Conservation (phyloP, 2,329 filamentous ascomycete species). For the Grosmannia clavigera region DNA sequence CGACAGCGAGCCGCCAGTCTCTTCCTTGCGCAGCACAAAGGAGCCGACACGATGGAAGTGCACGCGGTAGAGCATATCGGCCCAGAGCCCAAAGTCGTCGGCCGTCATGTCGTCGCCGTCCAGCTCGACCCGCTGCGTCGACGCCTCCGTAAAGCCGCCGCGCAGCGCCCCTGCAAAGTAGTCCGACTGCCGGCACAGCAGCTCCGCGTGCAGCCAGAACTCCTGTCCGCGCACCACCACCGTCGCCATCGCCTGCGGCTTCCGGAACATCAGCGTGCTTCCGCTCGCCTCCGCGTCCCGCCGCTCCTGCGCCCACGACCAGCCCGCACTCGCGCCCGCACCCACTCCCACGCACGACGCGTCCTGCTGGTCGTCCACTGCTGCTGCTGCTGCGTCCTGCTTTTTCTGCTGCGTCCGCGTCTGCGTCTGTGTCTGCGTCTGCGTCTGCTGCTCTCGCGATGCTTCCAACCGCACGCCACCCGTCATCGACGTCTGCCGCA, state of each 20-base stretch:
- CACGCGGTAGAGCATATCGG: slow-evolving; percentile 13
- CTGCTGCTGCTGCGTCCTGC: neutral
- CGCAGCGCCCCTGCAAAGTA: slow-evolving; percentile 13
- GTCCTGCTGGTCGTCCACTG: neutral
- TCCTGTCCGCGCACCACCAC: slow-evolving; percentile 8
- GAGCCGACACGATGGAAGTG: slow-evolving; percentile 8
- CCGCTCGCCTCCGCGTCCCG: slow-evolving; percentile 1
- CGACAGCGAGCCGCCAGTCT: slow-evolving; percentile 13
- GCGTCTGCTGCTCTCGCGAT: neutral
- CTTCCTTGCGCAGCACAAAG: slow-evolving; percentile 13
- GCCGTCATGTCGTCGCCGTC: slow-evolving; percentile 10
- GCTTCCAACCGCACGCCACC: neutral
- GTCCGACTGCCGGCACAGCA: slow-evolving; percentile 11
- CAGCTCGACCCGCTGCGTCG: slow-evolving; percentile 11
- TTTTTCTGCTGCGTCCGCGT: neutral
- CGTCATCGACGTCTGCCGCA: neutral
- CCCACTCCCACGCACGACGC: neutral
- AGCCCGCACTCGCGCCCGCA: neutral
- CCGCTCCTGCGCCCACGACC: neutral
- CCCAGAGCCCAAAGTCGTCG: slow-evolving; percentile 14
- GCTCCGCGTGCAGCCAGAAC: slow-evolving; percentile 10
- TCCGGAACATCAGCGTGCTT: slow-evolving; percentile 8
- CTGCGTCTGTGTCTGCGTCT: neutral
- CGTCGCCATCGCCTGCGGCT: slow-evolving; percentile 7
- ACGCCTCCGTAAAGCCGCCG: slow-evolving; percentile 11